Evolutionary conservation across 2,329 filamentous ascomycete genomes (phyloP).

Genomic region (Ambrosiella cleistominuta): DNA sequence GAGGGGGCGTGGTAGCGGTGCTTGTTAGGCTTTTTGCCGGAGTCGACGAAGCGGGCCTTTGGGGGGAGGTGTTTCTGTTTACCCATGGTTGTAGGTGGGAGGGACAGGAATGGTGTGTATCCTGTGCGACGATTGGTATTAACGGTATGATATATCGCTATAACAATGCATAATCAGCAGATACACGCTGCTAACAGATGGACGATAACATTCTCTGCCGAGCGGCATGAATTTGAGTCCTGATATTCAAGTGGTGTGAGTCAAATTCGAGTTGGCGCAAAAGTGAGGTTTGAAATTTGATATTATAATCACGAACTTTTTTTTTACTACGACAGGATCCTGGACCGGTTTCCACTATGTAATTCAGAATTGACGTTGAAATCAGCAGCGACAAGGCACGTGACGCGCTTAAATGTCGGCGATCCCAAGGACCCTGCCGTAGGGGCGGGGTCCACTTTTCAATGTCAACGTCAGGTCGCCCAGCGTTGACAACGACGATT

Average conservation of each 20-base stretch:
- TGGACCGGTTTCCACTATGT: background rate
- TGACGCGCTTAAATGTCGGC: conserved; percentile 8
- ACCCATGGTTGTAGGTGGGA: conserved; percentile 17
- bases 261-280: no score
- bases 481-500: no score
- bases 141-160: background rate
- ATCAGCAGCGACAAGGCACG: background rate
- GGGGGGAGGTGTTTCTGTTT: conserved; percentile 24
- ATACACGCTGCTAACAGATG: no score
- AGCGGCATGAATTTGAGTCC: no score
- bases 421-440: background rate
- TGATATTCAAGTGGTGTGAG: no score
- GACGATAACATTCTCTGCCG: no score
- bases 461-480: no score
- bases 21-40: conserved; percentile 5
- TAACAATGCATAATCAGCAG: background rate
- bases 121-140: background rate
- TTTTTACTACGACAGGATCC: background rate
- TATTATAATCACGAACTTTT: background rate
- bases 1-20: conserved; percentile 12
- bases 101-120: background rate
- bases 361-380: conserved; percentile 5
- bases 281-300: background rate
- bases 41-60: conserved; percentile 9
- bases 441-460: background rate